Evolutionary conservation across 2,329 filamentous ascomycete species (phyloP).

Genomic region (Aspergillus arachidicola): DNA sequence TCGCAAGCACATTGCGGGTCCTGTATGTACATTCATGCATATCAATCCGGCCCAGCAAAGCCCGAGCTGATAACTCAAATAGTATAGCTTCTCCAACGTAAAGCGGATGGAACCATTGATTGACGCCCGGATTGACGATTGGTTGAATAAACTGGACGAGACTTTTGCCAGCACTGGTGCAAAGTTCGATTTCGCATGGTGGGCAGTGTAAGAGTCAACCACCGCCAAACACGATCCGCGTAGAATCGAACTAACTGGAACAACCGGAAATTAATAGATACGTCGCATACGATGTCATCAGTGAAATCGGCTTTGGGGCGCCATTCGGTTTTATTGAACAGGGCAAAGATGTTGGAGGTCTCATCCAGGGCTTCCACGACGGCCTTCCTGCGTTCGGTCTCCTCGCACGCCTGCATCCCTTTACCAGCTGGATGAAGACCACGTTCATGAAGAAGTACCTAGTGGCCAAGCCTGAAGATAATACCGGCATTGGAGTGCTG

Average conservation of each 20-base stretch:
- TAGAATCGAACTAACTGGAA: background rate
- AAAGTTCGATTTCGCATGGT: slow-evolving; percentile 58
- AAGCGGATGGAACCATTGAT: slow-evolving; percentile 62
- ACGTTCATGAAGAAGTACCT: slow-evolving; percentile 57
- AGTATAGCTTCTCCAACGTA: slow-evolving; percentile 59
- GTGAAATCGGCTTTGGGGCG: slow-evolving; percentile 58
- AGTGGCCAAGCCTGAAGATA: slow-evolving; percentile 56
- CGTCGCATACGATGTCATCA: slow-evolving; percentile 62
- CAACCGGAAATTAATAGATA: slow-evolving; percentile 33
- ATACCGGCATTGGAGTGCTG: slow-evolving; percentile 57
- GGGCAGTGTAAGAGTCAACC: slow-evolving; percentile 48
- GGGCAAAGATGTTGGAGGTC: slow-evolving; percentile 54
- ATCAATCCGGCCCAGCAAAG: background rate
- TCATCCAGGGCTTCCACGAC: slow-evolving; percentile 59
- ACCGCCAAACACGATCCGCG: background rate
- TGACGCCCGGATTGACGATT: slow-evolving; percentile 54
- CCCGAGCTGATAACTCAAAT: slow-evolving; percentile 8
- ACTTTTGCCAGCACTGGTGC: slow-evolving; percentile 50
- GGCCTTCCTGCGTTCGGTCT: slow-evolving; percentile 55
- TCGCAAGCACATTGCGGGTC: slow-evolving; percentile 57
- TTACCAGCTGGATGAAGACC: slow-evolving; percentile 58
- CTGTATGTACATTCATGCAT: slow-evolving; percentile 31
- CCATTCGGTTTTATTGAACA: slow-evolving; percentile 59
- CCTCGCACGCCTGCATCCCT: slow-evolving; percentile 55
- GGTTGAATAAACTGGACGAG: slow-evolving; percentile 52